phyloP scores from a whole-genome alignment of 2,329 filamentous ascomycete species.

The Aspergillus fumigatus region DNA sequence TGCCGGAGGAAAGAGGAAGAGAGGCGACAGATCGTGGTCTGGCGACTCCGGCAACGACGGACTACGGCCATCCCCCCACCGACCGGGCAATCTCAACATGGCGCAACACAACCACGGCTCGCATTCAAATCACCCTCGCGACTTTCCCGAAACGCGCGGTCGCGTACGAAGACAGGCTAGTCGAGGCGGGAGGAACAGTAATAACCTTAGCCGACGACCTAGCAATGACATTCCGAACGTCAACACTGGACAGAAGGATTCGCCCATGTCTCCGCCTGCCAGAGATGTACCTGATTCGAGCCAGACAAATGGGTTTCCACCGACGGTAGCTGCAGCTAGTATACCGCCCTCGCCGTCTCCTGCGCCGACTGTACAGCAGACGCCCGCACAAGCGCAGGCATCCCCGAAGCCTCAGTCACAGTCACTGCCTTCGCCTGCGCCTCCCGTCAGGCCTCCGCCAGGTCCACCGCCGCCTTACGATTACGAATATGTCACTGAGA shows the following conservation, averaged over 20 bases:
- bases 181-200: slow-evolving; percentile 32
- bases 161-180: slow-evolving; percentile 34
- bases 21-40: slow-evolving; percentile 42
- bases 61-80: slow-evolving; percentile 44
- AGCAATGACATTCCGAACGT: slow-evolving; percentile 33
- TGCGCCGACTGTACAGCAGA: slow-evolving; percentile 6
- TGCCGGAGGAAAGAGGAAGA: slow-evolving; percentile 53
- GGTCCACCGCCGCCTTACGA: slow-evolving; percentile 49
- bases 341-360: slow-evolving; percentile 20
- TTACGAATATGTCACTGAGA: slow-evolving; percentile 72
- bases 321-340: slow-evolving; percentile 7
- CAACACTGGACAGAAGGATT: slow-evolving; percentile 24
- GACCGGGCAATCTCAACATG: slow-evolving; percentile 45
- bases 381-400: slow-evolving; percentile 8
- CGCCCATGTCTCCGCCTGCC: slow-evolving; percentile 30
- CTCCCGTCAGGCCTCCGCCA: slow-evolving; percentile 14
- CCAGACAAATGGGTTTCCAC: slow-evolving; percentile 25
- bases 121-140: slow-evolving; percentile 31
- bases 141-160: slow-evolving; percentile 36
- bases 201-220: slow-evolving; percentile 31
- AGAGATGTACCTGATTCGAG: slow-evolving; percentile 25
- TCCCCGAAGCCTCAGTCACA: slow-evolving; percentile 17
- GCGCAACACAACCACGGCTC: slow-evolving; percentile 48
- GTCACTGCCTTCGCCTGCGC: slow-evolving; percentile 12
- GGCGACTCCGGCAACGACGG: slow-evolving; percentile 39